phyloP scores from a whole-genome alignment of 2,329 filamentous ascomycete species.

The Monosporascus sp. region DNA sequence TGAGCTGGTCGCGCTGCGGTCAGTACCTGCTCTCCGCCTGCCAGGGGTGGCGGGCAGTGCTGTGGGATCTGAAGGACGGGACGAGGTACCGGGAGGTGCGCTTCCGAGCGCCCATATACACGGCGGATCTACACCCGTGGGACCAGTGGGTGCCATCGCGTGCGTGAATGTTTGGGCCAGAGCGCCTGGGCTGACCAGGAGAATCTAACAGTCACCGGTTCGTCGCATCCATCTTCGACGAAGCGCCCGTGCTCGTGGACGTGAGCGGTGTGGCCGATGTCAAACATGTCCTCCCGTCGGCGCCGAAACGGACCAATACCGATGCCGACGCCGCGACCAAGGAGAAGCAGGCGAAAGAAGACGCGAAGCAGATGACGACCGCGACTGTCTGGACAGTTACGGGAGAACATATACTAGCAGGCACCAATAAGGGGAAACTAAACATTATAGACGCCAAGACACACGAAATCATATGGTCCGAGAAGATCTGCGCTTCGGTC shows the following conservation, averaged over 20 bases:
- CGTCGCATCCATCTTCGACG: slow-evolving; percentile 89
- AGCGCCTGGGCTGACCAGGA: slow-evolving; percentile 12
- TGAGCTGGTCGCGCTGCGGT: slow-evolving; percentile 93
- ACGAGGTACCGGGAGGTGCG: slow-evolving; percentile 76
- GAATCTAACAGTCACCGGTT: slow-evolving; percentile 63
- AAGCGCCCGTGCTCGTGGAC: slow-evolving; percentile 84
- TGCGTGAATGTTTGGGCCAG: background rate
- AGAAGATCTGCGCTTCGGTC: slow-evolving; percentile 79
- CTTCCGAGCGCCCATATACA: slow-evolving; percentile 90
- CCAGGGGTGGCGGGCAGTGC: slow-evolving; percentile 91
- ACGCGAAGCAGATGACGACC: slow-evolving; percentile 92
- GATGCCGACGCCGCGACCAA: slow-evolving; percentile 65
- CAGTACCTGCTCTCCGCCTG: slow-evolving; percentile 88
- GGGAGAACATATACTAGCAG: slow-evolving; percentile 84
- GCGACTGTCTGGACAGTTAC: slow-evolving; percentile 82
- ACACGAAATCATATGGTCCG: slow-evolving; percentile 80
- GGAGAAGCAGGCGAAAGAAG: slow-evolving; percentile 84
- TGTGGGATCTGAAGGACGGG: slow-evolving; percentile 79
- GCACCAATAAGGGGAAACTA: slow-evolving; percentile 91
- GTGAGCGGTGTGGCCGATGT: slow-evolving; percentile 63
- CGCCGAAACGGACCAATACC: slow-evolving; percentile 67
- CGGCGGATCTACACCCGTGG: slow-evolving; percentile 87
- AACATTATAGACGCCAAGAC: slow-evolving; percentile 88
- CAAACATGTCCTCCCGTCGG: slow-evolving; percentile 75
- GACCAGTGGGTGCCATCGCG: slow-evolving; percentile 60